Conservation (phyloP, 1,284 basidiomycete genomes). For the Apiotrichum porosum region DNA sequence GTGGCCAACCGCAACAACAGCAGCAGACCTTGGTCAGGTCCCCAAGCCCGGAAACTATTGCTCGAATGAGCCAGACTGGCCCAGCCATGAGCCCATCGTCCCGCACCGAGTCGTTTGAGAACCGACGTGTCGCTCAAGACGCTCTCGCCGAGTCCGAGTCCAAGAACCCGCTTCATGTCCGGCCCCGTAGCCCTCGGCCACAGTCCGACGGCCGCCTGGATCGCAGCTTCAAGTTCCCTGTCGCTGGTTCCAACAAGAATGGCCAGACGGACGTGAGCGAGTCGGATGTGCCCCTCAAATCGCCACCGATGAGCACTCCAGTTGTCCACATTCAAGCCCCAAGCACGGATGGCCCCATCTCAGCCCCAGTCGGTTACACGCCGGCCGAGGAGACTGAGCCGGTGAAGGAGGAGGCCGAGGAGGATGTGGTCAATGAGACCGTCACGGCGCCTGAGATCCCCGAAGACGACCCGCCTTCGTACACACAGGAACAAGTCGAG, state of each 20-base stretch:
- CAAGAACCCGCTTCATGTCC: not conserved
- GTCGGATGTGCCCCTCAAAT: not conserved
- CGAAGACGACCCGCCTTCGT: not conserved
- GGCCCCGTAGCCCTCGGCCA: conserved; percentile 43
- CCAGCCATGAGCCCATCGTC: conserved; percentile 17
- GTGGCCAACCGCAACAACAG: no score
- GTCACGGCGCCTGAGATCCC: conserved; percentile 2
- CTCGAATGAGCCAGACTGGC: conserved; percentile 43
- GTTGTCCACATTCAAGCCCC: conserved; percentile 19
- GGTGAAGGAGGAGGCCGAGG: not conserved
- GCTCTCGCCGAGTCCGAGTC: not conserved
- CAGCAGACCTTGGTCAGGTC: conserved; percentile 20
- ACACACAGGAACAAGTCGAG: conserved; percentile 4
- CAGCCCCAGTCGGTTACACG: conserved; percentile 13
- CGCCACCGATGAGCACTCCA: conserved; percentile 8
- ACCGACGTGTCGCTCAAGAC: not conserved
- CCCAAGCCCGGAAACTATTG: conserved; percentile 45
- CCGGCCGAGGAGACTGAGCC: conserved; percentile 2
- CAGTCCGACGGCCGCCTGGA: conserved; percentile 47
- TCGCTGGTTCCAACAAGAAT: not conserved
- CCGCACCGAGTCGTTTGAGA: conserved; percentile 11
- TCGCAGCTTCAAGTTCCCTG: conserved; percentile 46
- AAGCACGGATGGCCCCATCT: conserved; percentile 16
- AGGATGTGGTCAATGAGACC: not conserved
- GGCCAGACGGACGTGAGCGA: not conserved